These are phyloP conservation scores for Rehmannia glutinosa DNA, from an alignment of 257 asterid genomes.

Conservation along the genomic window DNA sequence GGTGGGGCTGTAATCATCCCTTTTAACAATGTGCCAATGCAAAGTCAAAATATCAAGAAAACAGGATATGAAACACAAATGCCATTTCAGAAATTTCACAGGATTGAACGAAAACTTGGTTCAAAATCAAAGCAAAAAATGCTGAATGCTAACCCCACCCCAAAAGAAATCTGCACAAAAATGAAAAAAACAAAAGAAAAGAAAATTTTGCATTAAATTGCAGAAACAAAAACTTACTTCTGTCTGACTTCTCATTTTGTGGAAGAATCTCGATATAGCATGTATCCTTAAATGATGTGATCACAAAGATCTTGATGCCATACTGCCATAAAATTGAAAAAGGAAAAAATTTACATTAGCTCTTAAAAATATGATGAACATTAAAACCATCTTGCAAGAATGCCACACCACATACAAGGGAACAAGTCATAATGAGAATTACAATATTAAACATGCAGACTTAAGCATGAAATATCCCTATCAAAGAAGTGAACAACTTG, in stretches of 20 bases:
- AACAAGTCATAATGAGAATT: too few relatives aligned
- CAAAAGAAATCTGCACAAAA: background rate
- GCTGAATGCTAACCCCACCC: too few relatives aligned
- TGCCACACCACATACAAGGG: too few relatives aligned
- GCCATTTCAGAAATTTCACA: too few relatives aligned
- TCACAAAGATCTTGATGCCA: constrained; percentile 76
- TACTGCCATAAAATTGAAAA: constrained; percentile 55
- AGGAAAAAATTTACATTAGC: too few relatives aligned
- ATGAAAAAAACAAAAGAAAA: background rate
- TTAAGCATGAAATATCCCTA: too few relatives aligned
- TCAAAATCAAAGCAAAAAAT: too few relatives aligned
- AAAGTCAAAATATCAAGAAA: background rate
- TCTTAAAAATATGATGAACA: background rate
- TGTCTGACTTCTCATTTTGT: constrained; percentile 60
- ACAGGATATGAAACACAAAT: too few relatives aligned
- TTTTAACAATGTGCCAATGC: background rate
- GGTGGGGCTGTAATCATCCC: too few relatives aligned
- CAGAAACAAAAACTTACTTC: constrained; percentile 41
- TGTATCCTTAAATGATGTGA: constrained; percentile 91
- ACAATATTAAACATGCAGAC: too few relatives aligned
- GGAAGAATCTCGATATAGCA: constrained; percentile 93
- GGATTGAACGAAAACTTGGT: too few relatives aligned
- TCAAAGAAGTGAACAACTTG: too few relatives aligned
- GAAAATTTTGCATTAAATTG: background rate
- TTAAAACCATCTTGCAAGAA: constrained; percentile 1